phyloP scores from a whole-genome alignment of 2,329 filamentous ascomycete species.

The Sclerotinia trifoliorum region DNA sequence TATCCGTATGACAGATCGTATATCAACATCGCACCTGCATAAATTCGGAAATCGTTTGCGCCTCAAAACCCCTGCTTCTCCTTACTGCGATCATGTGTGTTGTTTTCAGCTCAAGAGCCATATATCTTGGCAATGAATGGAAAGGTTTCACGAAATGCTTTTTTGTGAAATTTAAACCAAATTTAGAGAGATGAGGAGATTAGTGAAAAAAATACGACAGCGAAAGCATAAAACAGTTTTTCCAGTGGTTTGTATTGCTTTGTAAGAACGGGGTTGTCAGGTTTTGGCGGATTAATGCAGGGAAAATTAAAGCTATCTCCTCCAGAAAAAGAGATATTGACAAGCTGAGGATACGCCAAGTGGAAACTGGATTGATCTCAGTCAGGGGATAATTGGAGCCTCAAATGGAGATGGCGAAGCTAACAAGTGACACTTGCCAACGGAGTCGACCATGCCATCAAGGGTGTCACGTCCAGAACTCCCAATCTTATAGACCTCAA shows the following conservation, averaged over 20 bases:
- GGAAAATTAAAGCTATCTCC: background rate
- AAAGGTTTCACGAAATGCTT: conserved; percentile 1
- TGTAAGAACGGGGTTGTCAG: background rate
- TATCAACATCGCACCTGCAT: conserved; percentile 22
- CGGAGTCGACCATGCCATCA: background rate
- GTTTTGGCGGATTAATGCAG: conserved; percentile 14
- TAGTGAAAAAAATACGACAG: background rate
- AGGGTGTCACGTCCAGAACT: conserved; percentile 1
- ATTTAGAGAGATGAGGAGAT: conserved; percentile 19
- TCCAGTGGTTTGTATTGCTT: background rate
- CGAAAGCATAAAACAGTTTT: background rate
- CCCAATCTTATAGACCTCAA: too few relatives aligned
- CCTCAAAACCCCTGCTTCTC: conserved; percentile 8
- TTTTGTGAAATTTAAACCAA: background rate
- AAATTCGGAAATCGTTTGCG: conserved; percentile 5
- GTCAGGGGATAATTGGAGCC: background rate
- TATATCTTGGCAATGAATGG: conserved; percentile 18
- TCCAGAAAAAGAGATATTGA: background rate
- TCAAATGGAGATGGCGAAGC: background rate
- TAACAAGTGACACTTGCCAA: conserved; percentile 11
- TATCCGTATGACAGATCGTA: conserved; percentile 7
- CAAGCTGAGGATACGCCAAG: conserved; percentile 4
- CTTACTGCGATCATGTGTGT: background rate
- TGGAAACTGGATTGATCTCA: background rate
- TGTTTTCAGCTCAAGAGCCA: conserved; percentile 20